A percentile compares a stretch with the other conserved stretches of the same genome.
Conservation (phyloP, 2,329 filamentous ascomycete species). For the Gremmenia infestans region DNA sequence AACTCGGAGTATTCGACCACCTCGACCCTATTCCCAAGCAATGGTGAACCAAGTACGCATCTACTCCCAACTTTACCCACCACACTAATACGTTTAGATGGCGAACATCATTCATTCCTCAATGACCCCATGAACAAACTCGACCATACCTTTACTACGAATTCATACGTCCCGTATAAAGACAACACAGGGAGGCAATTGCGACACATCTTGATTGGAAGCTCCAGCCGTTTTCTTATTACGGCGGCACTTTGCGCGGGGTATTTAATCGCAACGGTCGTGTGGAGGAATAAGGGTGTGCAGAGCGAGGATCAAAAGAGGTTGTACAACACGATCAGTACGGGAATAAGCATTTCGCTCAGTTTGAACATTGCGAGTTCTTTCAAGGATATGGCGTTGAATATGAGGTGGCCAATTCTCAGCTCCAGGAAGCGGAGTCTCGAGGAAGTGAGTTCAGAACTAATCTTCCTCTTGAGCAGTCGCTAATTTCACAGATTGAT, state of each 20-base stretch:
- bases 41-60: not conserved
- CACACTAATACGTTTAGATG: slow-evolving; percentile 2
- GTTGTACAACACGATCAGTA: slow-evolving; percentile 41
- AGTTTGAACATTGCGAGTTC: slow-evolving; percentile 39
- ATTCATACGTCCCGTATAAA: slow-evolving; percentile 17
- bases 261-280: slow-evolving; percentile 15
- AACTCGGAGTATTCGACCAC: slow-evolving; percentile 10
- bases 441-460: slow-evolving; percentile 33
- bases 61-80: not conserved
- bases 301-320: slow-evolving; percentile 35
- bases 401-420: slow-evolving; percentile 44
- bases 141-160: slow-evolving; percentile 16
- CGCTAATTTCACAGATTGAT: slow-evolving; percentile 25
- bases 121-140: slow-evolving; percentile 18
- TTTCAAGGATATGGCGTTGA: slow-evolving; percentile 40
- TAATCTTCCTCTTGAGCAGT: slow-evolving; percentile 1
- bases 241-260: slow-evolving; percentile 21
- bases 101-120: slow-evolving; percentile 19
- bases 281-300: slow-evolving; percentile 22
- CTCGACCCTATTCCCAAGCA: slow-evolving; percentile 10
- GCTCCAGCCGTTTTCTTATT: slow-evolving; percentile 19
- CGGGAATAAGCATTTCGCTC: slow-evolving; percentile 38
- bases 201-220: slow-evolving; percentile 21
- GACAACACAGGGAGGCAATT: slow-evolving; percentile 24
- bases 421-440: slow-evolving; percentile 34